A percentile compares a stretch with the other conserved stretches of the same genome.
phyloP scores from a whole-genome alignment of 2,329 filamentous ascomycete genomes.

The Aspergillus sp. region DNA sequence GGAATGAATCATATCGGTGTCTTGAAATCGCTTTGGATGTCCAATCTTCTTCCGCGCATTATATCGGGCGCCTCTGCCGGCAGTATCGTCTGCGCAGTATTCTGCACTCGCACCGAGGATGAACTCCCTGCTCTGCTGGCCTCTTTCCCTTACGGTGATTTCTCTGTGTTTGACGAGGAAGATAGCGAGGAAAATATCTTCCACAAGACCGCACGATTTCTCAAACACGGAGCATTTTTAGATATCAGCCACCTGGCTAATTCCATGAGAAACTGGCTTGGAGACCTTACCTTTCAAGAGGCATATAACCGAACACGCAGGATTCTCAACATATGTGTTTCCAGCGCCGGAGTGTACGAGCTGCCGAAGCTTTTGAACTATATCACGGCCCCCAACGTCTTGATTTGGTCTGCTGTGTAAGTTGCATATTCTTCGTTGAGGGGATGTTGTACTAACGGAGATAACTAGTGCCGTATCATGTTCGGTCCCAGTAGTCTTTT shows the following conservation, averaged over 20 bases:
- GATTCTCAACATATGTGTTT: conserved; percentile 92
- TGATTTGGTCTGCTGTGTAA: conserved; percentile 91
- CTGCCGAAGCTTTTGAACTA: conserved; percentile 87
- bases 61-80: conserved; percentile 86
- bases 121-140: conserved; percentile 70
- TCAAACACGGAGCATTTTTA: conserved; percentile 81
- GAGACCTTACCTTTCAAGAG: conserved; percentile 92
- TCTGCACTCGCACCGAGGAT: conserved; percentile 75
- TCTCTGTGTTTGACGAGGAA: conserved; percentile 73
- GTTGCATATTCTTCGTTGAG: conserved; percentile 22
- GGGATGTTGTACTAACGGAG: conserved; percentile 12
- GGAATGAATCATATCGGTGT: conserved; percentile 93
- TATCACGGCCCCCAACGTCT: conserved; percentile 86
- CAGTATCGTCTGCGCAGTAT: conserved; percentile 78
- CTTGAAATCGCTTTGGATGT: conserved; percentile 75
- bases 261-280: conserved; percentile 78
- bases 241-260: conserved; percentile 78
- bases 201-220: conserved; percentile 67
- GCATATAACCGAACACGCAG: conserved; percentile 91
- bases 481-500: conserved; percentile 85
- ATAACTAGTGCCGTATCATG: conserved; percentile 73
- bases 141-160: conserved; percentile 74
- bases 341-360: conserved; percentile 82
- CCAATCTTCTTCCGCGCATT: conserved; percentile 74
- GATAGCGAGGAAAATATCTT: conserved; percentile 62